These are phyloP conservation scores for Nicotiana tomentosiformis DNA, from an alignment of 257 asterid species.

Conservation along the genomic window DNA sequence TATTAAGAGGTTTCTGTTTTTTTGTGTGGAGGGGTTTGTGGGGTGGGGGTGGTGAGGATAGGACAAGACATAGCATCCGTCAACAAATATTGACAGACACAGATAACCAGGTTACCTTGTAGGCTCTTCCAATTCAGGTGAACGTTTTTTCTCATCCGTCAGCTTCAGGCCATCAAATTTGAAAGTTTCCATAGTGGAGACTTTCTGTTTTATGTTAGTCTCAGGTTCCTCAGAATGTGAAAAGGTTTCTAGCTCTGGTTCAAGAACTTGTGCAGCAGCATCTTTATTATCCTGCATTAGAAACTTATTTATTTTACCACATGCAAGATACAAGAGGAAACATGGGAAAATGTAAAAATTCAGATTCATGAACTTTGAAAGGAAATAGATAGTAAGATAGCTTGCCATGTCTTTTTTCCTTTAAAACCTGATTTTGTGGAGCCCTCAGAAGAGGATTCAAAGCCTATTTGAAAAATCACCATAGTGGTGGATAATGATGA, in stretches of 20 bases:
- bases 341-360: neutral
- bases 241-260: slow-evolving; percentile 15
- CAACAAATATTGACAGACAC: neutral
- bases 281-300: slow-evolving; percentile 9
- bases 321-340: neutral
- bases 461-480: neutral
- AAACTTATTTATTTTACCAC: neutral
- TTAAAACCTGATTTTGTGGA: neutral
- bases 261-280: slow-evolving; percentile 5
- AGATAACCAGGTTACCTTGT: slow-evolving; percentile 33
- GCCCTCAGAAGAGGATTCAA: neutral
- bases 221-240: slow-evolving; percentile 23
- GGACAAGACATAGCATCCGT: neutral
- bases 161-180: slow-evolving; percentile 19
- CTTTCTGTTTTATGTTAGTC: slow-evolving; percentile 23
- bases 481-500: neutral
- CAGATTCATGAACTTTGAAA: neutral
- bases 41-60: neutral
- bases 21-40: no score
- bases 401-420: neutral
- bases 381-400: neutral
- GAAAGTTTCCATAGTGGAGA: slow-evolving; percentile 14
- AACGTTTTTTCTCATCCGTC: slow-evolving; percentile 22
- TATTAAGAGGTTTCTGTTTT: neutral
- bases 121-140: slow-evolving; percentile 24